Base-by-base conservation (phyloP, 768 basidiomycete genomes). In the Thelephora aurantiotincta region DNA sequence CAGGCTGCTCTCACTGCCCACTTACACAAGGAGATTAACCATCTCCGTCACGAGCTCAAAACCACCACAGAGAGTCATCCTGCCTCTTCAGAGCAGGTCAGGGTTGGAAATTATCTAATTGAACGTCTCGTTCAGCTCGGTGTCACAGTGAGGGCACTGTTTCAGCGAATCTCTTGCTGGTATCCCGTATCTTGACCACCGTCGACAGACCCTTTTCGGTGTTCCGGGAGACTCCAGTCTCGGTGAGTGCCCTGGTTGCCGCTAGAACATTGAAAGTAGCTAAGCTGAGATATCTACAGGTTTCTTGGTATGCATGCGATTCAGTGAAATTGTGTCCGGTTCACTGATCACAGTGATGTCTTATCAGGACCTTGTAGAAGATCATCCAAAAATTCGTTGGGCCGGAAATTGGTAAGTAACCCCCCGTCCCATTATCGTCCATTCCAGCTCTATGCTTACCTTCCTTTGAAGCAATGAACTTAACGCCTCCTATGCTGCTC, bases 401-500 rank as follows among this genome's bases (percentile, higher is more conserved):
- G 73, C 92, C 46, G 92, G 91, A 4, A 86, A 88, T 57, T 86
- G 83, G 82, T 82, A 6, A 66, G 46, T 0, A 33, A 38, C 12
- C 0, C 12, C 22, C 7, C 43, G 6, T 33, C 11, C 33, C 18
- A 16, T 20, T 3, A 9, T 23, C 48, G 14, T 38, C 33, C 16
- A 35, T n/a, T 33, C 33, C 47, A 35, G 18, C 35, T 9, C 46
- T 33, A 44, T 38, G 23, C 44, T 52, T 49, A 13, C 12, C 49
- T 35, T 34, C 12, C 16, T 3, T 41, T 5, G 18, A 50, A 86
- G 85, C 54, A 88, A 89, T 51, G 84, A 91, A 58, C 69, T 92
- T 43, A 88, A 92, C 53, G 84, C 88, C 0, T 72, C 87, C 0
- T 96, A 96, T 62, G 92, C 92, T 12, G 88, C 88, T 0, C 90